Conservation (phyloP, 2,329 filamentous ascomycete species). For the Hymenoscyphus repandus region DNA sequence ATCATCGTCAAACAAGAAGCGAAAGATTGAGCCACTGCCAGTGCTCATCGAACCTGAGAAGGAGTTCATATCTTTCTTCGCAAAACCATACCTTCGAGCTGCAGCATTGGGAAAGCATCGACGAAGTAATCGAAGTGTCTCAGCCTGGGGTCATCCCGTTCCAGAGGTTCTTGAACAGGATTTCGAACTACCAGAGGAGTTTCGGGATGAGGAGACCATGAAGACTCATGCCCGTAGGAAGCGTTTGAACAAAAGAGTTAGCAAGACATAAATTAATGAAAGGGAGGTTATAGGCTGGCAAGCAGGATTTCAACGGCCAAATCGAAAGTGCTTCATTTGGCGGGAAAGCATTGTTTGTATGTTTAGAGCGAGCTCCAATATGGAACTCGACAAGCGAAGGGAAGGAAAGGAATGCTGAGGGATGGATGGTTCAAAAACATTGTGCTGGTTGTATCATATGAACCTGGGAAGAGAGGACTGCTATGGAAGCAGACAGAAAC, state of each 20-base stretch:
- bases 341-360: conserved; percentile 19
- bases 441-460: conserved; percentile 11
- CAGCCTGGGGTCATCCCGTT: conserved; percentile 77
- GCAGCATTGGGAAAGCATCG: conserved; percentile 69
- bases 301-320: conserved; percentile 15
- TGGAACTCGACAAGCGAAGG: too few relatives aligned
- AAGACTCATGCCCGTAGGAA: conserved; percentile 57
- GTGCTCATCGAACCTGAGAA: conserved; percentile 34
- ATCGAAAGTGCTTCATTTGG: conserved; percentile 35
- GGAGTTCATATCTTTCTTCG: conserved; percentile 83
- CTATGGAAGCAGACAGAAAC: too few relatives aligned
- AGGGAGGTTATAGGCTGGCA: too few relatives aligned
- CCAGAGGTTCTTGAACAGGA: conserved; percentile 67
- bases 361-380: not conserved
- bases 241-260: conserved; percentile 36
- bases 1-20: not conserved
- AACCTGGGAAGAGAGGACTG: not conserved
- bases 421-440: not conserved
- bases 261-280: conserved; percentile 13
- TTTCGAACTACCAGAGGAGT: conserved; percentile 66
- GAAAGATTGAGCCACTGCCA: too few relatives aligned
- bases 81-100: conserved; percentile 65
- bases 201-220: conserved; percentile 42
- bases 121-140: conserved; percentile 61
- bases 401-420: too few relatives aligned